A percentile compares a stretch with the other conserved stretches of the same genome.
These are phyloP conservation scores for Takashimella tepidaria DNA, from an alignment of 1,284 basidiomycete species.

Conservation along the genomic window DNA sequence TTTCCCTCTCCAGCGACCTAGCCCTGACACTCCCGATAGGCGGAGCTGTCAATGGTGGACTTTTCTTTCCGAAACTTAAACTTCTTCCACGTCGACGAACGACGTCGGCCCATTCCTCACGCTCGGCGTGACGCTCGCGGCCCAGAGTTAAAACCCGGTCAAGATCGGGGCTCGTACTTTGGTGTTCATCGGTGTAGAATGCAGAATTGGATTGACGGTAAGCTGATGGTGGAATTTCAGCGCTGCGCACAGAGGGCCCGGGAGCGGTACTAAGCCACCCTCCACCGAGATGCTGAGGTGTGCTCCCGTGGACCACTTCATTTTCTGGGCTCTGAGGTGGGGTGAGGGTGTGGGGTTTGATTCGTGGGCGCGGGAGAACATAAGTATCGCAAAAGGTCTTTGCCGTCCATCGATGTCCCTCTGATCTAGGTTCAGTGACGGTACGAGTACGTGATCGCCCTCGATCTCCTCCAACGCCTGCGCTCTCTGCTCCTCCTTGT, in stretches of 20 bases:
- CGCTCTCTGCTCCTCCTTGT: neutral
- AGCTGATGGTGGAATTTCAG: too few relatives aligned
- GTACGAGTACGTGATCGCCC: neutral
- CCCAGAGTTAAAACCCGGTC: constrained; percentile 5
- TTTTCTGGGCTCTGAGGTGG: constrained; percentile 30
- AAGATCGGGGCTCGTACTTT: constrained; percentile 2
- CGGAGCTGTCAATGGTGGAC: neutral
- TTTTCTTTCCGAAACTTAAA: neutral
- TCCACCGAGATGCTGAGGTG: neutral
- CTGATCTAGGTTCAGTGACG: neutral
- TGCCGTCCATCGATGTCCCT: constrained; percentile 21
- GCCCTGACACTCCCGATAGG: neutral
- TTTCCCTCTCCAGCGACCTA: neutral
- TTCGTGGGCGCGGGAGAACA: constrained; percentile 33
- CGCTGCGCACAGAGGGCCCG: constrained; percentile 15
- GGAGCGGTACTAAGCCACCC: constrained; percentile 22
- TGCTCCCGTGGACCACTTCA: neutral
- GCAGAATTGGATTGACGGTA: too few relatives aligned
- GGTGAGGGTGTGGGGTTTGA: constrained; percentile 37
- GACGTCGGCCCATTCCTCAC: constrained; percentile 16
- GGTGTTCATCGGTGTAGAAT: constrained; percentile 6
- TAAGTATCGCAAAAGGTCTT: constrained; percentile 38
- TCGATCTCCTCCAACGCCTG: too few relatives aligned
- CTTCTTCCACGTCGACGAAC: neutral
- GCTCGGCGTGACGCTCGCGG: constrained; percentile 13